Evolutionary conservation across 805 yeast species (phyloP), one percentile per base, ranked within the genome.

Genomic region (Saturnispora besseyi): DNA sequence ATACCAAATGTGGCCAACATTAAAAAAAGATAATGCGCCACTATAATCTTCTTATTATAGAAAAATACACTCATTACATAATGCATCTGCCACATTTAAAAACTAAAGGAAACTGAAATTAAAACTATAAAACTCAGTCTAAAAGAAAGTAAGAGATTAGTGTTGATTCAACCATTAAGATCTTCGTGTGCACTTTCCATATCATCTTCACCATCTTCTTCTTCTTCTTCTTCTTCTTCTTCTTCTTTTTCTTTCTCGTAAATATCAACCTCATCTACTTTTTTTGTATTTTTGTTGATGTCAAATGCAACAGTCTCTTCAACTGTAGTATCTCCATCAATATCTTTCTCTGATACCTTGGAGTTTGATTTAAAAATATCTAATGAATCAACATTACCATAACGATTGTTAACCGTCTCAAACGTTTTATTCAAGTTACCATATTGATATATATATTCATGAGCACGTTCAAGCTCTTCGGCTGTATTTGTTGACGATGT

Each of bases 371-470:
- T 52, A 26, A 52, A 52, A 6, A 24, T 15, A n/a, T 48, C 41
- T 7, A 61, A 51, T 1, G 57, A 51, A 45, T 58, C 58, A 6
- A 53, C 53, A 46, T 57, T 34, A 6, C 60, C 61, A 43, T 54
- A 57, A 22, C 58, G 49, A 44, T 49, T 51, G 15, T 53, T 55
- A 11, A 51, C 54, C 22, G 51, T 49, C 37, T 58, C 59, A 46
- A 59, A 50, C 4, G 55, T 49, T 13, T 53, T 50, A 33, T 52
- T 54, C 13, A 59, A 51, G 40, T 59, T 59, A 0, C 55, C 55
- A 42, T 55, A 48, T 22, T 49, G 49, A 29, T 56, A 52, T 5
- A 58, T 42, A 15, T 45, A 50, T 26, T 38, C 46, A 18, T 57
- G 57, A 10, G 57, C 56, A n/a, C 50, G 45, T 22, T 52, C 51